phyloP scores from a whole-genome alignment of 2,329 filamentous ascomycete genomes.

The Ceratocystis variospora region DNA sequence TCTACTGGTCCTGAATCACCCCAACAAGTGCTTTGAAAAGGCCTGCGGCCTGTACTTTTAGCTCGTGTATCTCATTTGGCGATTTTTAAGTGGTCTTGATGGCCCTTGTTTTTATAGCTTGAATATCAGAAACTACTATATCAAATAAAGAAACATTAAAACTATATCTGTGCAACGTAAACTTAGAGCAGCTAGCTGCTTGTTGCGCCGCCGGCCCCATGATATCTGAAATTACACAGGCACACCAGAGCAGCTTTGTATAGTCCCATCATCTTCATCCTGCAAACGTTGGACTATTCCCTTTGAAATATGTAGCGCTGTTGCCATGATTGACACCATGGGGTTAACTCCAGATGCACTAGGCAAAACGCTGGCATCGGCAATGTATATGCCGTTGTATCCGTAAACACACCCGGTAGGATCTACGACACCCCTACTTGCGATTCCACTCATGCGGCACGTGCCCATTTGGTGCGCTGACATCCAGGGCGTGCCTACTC shows the following conservation, averaged over 20 bases:
- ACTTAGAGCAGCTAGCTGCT: not conserved
- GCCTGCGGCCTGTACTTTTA: not conserved
- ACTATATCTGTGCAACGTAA: not conserved
- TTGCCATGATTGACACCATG: slow-evolving; percentile 65
- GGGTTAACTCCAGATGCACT: slow-evolving; percentile 68
- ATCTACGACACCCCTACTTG: slow-evolving; percentile 44
- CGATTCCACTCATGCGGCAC: slow-evolving; percentile 52
- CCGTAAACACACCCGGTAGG: slow-evolving; percentile 50
- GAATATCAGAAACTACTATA: not conserved
- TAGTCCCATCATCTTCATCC: not conserved
- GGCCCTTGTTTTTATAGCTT: slow-evolving; percentile 3
- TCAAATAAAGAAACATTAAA: not conserved
- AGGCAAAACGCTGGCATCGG: slow-evolving; percentile 63
- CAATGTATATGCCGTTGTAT: slow-evolving; percentile 49
- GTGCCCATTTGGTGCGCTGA: slow-evolving; percentile 76
- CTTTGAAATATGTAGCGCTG: slow-evolving; percentile 51
- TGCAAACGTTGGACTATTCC: slow-evolving; percentile 30
- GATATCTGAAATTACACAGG: not conserved
- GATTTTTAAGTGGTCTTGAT: not conserved
- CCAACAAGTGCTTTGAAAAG: not conserved
- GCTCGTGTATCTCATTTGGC: not conserved
- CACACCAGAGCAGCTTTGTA: not conserved
- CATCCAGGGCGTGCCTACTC: slow-evolving; percentile 40
- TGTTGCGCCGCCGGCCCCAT: not conserved
- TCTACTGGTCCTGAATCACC: too few species aligned